Base-by-base conservation (phyloP, 2,329 filamentous ascomycete species). In the Hypoxylon sp. region DNA sequence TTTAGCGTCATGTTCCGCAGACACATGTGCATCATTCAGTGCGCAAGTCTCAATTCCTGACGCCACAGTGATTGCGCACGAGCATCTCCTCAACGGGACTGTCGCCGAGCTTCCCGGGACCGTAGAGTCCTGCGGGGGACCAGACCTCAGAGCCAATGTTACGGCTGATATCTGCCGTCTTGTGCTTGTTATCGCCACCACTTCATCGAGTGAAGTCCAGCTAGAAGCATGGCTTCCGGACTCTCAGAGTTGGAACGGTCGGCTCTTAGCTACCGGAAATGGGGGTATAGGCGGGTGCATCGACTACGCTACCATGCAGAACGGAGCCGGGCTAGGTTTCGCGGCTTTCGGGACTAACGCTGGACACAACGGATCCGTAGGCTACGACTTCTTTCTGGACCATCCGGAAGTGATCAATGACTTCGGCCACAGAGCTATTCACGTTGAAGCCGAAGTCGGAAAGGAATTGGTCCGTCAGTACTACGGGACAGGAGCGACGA, bases 401-500 rank as follows among this genome's bases (percentile, higher is more conserved):
- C 70, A 73, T 40, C 68, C 72, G 0, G 75, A 77, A 51, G 65
- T 68, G 2, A 65, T 74, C n/a, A 70, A 70, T 32, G 73, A 77
- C 61, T 77, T 75, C 57, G 70, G 67, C 18, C 66, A 71, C 50
- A 64, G 70, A 14, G 65, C 72, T 12, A 44, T 71, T 5, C 83
- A 85, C 64, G 79, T 79, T 16, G 81, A 80, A 4, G 78, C 81
- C 1, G 80, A 81, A 1, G 66, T 81, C 5, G 80, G 80, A 2
- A 85, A 85, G 70, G 45, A 77, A 22, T 67, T 85, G n/a, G 77
- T 78, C 4, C 65, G 79, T 20, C 72, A 75, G 7, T 85, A 81
- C 73, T 86, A 86, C 67, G 70, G 75, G 12, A 26, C 22, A 3
- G 44, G 36, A 1, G 75, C 78, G 6, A 70, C 74, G 0, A 82